These are phyloP conservation scores for Moringa oleifera DNA, from an alignment of 345 rosid genomes.

Conservation along the genomic window DNA sequence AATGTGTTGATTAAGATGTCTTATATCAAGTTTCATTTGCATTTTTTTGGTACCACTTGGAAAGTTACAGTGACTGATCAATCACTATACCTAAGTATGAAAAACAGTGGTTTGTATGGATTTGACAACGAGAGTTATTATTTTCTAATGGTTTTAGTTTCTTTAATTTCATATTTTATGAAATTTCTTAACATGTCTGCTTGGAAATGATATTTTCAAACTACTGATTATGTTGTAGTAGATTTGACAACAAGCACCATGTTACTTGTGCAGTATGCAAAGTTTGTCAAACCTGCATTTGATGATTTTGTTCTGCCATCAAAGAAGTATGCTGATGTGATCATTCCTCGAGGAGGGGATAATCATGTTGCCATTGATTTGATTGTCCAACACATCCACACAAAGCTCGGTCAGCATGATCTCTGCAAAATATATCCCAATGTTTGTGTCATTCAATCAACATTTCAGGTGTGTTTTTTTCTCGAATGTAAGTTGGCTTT, in stretches of 20 bases:
- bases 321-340: slow-evolving; percentile 92
- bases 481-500: not conserved
- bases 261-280: slow-evolving; percentile 68
- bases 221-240: slow-evolving; percentile 7
- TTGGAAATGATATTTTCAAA: not conserved
- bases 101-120: not conserved
- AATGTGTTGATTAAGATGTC: not conserved
- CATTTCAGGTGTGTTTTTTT: slow-evolving; percentile 67
- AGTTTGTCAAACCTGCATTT: slow-evolving; percentile 99
- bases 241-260: slow-evolving; percentile 13
- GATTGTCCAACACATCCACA: slow-evolving; percentile 89
- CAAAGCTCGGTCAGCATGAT: slow-evolving; percentile 95
- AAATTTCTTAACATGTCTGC: not conserved
- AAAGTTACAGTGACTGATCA: not conserved
- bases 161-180: not conserved
- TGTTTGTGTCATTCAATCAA: slow-evolving; percentile 73
- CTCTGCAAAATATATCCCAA: slow-evolving; percentile 89
- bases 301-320: slow-evolving; percentile 95
- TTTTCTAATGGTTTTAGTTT: slow-evolving; percentile 1
- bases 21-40: too few relatives aligned
- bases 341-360: slow-evolving; percentile 93
- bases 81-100: not conserved
- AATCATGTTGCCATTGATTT: slow-evolving; percentile 96
- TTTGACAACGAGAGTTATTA: not conserved
- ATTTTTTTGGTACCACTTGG: not conserved